Evolutionary conservation across 1,284 basidiomycete species (phyloP).

Genomic region (Entoloma clypeatum): DNA sequence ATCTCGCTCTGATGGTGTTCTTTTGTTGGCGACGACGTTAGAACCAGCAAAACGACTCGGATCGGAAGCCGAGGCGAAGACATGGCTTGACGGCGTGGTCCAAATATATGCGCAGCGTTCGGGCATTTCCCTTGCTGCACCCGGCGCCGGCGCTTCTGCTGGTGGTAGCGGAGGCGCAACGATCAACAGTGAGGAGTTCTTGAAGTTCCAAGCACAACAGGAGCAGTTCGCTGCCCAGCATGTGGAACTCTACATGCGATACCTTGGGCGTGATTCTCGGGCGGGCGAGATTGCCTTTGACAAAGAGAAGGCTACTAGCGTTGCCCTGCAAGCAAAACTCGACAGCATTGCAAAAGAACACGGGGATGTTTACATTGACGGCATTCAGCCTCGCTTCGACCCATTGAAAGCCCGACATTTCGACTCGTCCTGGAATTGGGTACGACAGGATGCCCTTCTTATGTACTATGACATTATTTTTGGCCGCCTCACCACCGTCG

Average conservation of each 20-base stretch:
- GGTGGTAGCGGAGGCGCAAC: conserved; percentile 72
- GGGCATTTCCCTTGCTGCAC: conserved; percentile 81
- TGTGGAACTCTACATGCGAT: conserved; percentile 94
- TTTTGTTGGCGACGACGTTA: conserved; percentile 86
- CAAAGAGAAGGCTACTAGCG: conserved; percentile 72
- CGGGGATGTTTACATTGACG: conserved; percentile 90
- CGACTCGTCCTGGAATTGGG: conserved; percentile 99
- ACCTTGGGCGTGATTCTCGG: conserved; percentile 90
- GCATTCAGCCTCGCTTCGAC: conserved; percentile 92
- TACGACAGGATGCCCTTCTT: conserved; percentile 88
- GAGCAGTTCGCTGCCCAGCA: conserved; percentile 91
- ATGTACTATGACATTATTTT: conserved; percentile 99
- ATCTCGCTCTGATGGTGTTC: conserved; percentile 84
- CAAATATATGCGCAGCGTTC: conserved; percentile 82
- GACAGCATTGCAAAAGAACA: conserved; percentile 89
- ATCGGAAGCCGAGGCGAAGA: conserved; percentile 89
- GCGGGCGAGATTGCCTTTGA: conserved; percentile 89
- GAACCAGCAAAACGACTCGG: conserved; percentile 94
- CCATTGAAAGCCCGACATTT: conserved; percentile 96
- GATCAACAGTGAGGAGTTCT: conserved; percentile 98
- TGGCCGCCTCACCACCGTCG: conserved; percentile 88
- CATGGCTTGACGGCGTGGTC: conserved; percentile 89
- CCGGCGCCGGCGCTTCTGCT: conserved; percentile 56
- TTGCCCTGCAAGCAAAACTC: conserved; percentile 79
- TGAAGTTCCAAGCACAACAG: conserved; percentile 94